Evolutionary conservation across 768 basidiomycete species (phyloP).

Genomic region (Bullera alba): DNA sequence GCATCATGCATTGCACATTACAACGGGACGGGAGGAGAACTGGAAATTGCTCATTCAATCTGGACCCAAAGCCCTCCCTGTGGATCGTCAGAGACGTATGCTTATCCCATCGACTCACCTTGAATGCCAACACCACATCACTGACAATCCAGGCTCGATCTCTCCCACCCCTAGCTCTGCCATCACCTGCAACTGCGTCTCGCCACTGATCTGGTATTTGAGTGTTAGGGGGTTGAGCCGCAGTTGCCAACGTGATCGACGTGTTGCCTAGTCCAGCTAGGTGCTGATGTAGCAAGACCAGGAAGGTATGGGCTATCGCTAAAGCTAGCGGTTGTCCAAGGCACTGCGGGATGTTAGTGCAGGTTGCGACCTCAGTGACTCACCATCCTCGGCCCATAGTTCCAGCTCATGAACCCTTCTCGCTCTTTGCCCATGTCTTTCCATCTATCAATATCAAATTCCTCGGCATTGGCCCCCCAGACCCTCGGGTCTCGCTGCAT

Average conservation of each 20-base stretch:
- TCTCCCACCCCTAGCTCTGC: constrained; percentile 22
- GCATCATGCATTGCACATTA: too few relatives aligned
- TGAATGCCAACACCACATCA: constrained; percentile 36
- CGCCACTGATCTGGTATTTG: constrained; percentile 25
- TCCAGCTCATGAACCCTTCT: constrained; percentile 27
- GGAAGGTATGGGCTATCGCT: constrained; percentile 22
- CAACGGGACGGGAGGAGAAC: too few relatives aligned
- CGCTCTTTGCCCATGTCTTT: constrained; percentile 45
- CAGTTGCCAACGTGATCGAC: constrained; percentile 15
- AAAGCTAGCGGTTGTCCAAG: constrained; percentile 39
- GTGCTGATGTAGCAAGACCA: constrained; percentile 19
- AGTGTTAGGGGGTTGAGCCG: constrained; percentile 17
- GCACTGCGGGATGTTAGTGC: constrained; percentile 15
- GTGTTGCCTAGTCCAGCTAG: neutral
- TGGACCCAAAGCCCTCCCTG: too few relatives aligned
- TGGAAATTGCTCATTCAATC: too few relatives aligned
- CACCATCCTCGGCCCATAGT: constrained; percentile 39
- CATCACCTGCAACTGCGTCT: constrained; percentile 11
- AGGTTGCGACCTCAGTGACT: constrained; percentile 2
- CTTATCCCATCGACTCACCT: constrained; percentile 24
- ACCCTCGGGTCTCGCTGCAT: constrained; percentile 61
- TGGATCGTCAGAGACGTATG: too few relatives aligned
- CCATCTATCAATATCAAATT: constrained; percentile 77
- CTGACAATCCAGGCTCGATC: constrained; percentile 31
- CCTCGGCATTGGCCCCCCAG: constrained; percentile 70